Evolutionary conservation across 495 filamentous ascomycete genomes (phyloP), one percentile per base, ranked within the genome.

Genomic region (Aspergillus avenaceus): DNA sequence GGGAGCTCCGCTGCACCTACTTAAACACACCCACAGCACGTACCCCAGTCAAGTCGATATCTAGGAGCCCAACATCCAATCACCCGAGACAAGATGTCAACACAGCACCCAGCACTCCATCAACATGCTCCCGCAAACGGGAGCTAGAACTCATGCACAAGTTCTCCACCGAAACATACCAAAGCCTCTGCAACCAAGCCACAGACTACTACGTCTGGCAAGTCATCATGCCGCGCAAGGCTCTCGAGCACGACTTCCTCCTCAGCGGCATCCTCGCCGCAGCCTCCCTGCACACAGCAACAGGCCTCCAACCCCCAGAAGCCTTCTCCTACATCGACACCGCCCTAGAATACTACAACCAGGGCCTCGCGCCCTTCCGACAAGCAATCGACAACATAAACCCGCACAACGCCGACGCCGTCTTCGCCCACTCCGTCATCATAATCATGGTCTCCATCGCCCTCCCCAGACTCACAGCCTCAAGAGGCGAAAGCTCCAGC

Each of bases 191-290:
- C 46, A 65, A 59, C 8, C 41, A 58, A 9, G 23, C 60, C 1
- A 50, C 63, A 1, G 64, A 65, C 38, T 56, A 58, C 24, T 49
- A 66, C 23, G 54, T 56, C 9, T 74, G 70, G 70, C 65, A 70
- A 43, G 55, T 61, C 9, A 60, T 70, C 44, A 65, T 81, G 19
- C 77, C 78, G 4, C 68, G 69, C 9, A 59, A 74, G 34, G 81
- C 74, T 3, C 61, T 82, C 1, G 45, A 56, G 19, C 70, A 77
- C 53, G 71, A 76, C 45, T 82, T 79, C 54, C 65, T 83, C 19
- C 76, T 83, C 71, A 71, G 74, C 29, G 71, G 78, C 29, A 70
- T 84, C 9, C 63, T 84, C 26, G 74, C 76, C 11, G 49, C 82
- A 14, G 75, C 74, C 4, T 72, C 78, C 5, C 61, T 83, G 23